Conservation (phyloP, 2,329 filamentous ascomycete genomes). For the Epicoccum sorghinum region DNA sequence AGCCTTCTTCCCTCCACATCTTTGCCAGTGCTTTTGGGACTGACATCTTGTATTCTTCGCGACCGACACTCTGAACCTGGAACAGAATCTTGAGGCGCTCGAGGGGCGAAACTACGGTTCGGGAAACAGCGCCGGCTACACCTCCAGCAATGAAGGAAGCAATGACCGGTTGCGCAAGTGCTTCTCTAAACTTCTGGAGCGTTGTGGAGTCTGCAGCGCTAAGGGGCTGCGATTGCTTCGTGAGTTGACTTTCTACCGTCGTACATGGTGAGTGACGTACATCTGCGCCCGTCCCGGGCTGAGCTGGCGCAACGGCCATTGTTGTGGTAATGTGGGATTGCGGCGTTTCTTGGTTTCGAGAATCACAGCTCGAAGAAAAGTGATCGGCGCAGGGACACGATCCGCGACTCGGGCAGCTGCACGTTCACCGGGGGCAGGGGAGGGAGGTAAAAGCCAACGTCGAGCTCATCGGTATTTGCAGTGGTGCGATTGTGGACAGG, state of each 20-base stretch:
- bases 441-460: constrained; percentile 24
- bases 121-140: constrained; percentile 93
- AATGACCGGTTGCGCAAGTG: constrained; percentile 78
- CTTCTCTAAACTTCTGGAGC: constrained; percentile 35
- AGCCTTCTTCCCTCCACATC: constrained; percentile 97
- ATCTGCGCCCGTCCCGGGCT: constrained; percentile 25
- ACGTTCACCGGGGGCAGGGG: constrained; percentile 33
- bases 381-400: constrained; percentile 13
- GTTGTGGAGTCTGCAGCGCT: constrained; percentile 25
- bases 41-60: constrained; percentile 91
- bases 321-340: constrained; percentile 23
- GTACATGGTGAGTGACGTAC: constrained; percentile 27
- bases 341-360: constrained; percentile 23
- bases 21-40: constrained; percentile 87
- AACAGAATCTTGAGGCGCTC: constrained; percentile 98
- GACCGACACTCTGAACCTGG: constrained; percentile 88
- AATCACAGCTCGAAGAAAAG: constrained; percentile 22
- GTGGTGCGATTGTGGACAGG: constrained; percentile 22
- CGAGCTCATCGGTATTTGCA: constrained; percentile 41
- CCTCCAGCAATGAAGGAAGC: constrained; percentile 95
- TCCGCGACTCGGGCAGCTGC: constrained; percentile 20
- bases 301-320: constrained; percentile 23
- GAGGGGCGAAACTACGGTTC: constrained; percentile 94
- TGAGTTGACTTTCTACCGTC: constrained; percentile 19
- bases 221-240: constrained; percentile 20